A percentile compares a stretch with the other conserved stretches of the same genome.
These are phyloP conservation scores for Aspergillus sp. DNA, from an alignment of 2,329 filamentous ascomycete genomes.

Conservation along the genomic window DNA sequence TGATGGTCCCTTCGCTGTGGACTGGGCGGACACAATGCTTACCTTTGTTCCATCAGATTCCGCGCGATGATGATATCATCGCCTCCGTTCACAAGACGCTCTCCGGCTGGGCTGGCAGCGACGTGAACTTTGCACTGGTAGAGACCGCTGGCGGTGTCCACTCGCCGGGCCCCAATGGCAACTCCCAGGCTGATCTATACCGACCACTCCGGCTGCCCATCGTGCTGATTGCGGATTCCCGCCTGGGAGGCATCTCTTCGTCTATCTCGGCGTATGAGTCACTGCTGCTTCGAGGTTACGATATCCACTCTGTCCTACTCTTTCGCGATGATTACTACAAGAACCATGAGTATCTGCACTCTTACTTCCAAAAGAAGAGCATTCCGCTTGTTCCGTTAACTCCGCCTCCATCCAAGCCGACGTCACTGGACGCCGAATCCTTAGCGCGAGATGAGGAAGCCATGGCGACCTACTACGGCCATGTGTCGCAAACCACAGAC, in stretches of 20 bases:
- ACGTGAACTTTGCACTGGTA: conserved; percentile 63
- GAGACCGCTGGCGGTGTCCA: conserved; percentile 83
- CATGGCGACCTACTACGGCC: conserved; percentile 65
- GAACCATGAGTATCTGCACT: conserved; percentile 65
- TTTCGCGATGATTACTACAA: conserved; percentile 66
- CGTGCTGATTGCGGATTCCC: conserved; percentile 71
- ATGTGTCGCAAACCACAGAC: conserved; percentile 39
- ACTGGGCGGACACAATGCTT: background rate
- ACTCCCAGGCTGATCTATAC: conserved; percentile 75
- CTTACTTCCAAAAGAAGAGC: conserved; percentile 64
- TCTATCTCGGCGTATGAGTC: conserved; percentile 81
- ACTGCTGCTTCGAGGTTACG: conserved; percentile 73
- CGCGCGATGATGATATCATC: conserved; percentile 53
- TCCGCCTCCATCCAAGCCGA: conserved; percentile 55
- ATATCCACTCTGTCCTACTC: conserved; percentile 68
- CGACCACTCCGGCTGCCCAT: conserved; percentile 70
- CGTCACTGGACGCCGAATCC: conserved; percentile 28
- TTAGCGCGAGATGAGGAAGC: conserved; percentile 51
- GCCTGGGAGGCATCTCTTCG: conserved; percentile 75
- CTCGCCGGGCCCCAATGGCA: conserved; percentile 74
- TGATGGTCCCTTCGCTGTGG: background rate
- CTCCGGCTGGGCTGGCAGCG: conserved; percentile 32
- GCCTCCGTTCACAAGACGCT: conserved; percentile 48
- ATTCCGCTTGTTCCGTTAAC: conserved; percentile 60
- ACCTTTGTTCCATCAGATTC: conserved; percentile 37